Conservation (phyloP, 768 basidiomycete species). For the Psilocybe cyanescens region DNA sequence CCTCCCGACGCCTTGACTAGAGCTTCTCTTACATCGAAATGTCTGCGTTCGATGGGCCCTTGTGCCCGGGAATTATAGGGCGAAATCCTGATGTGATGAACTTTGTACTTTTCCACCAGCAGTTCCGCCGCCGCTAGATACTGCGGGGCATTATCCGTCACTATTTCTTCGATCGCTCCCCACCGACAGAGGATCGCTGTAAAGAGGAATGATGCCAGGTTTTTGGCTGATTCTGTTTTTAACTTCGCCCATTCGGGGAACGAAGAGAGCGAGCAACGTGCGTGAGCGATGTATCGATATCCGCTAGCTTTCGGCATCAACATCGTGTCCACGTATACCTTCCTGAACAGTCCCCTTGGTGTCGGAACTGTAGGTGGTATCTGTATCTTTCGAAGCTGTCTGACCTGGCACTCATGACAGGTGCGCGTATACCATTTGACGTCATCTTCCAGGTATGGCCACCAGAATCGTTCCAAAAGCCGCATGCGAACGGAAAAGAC, state of each 20-base stretch:
- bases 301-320: slow-evolving; percentile 29
- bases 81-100: slow-evolving; percentile 39
- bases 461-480: slow-evolving; percentile 24
- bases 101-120: slow-evolving; percentile 23
- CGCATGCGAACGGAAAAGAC: neutral
- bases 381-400: slow-evolving; percentile 14
- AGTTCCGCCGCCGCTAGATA: slow-evolving; percentile 8
- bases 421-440: slow-evolving; percentile 27
- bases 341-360: slow-evolving; percentile 27
- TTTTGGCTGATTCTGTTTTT: slow-evolving; percentile 12
- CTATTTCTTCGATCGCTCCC: slow-evolving; percentile 23
- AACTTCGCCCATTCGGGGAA: slow-evolving; percentile 20
- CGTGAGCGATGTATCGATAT: too few relatives aligned
- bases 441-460: slow-evolving; percentile 24
- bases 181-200: slow-evolving; percentile 13
- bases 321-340: slow-evolving; percentile 39
- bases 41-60: slow-evolving; percentile 11
- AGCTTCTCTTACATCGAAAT: slow-evolving; percentile 26
- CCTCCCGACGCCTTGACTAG: slow-evolving; percentile 32
- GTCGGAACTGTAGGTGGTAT: slow-evolving; percentile 25
- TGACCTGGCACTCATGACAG: slow-evolving; percentile 29
- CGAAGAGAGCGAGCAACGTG: slow-evolving; percentile 18
- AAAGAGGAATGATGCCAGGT: slow-evolving; percentile 12
- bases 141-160: slow-evolving; percentile 30
- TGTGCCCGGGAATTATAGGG: slow-evolving; percentile 43